Evolutionary conservation across 2,329 filamentous ascomycete species (phyloP), one percentile per base, ranked within the genome.

Genomic region (Fusarium coffeatum): DNA sequence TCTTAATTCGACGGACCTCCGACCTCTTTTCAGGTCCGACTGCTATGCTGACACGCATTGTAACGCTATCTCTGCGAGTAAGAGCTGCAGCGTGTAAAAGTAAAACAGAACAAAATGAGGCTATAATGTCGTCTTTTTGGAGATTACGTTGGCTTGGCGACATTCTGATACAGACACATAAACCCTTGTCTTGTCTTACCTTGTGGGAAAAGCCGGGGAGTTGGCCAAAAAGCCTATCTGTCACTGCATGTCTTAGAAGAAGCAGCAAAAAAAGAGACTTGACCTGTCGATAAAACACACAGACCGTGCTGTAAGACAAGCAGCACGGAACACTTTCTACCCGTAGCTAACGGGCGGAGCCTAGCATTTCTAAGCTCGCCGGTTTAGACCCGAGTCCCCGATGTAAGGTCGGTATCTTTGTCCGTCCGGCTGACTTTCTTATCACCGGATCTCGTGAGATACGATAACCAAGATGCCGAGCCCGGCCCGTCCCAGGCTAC

Each of bases 371-470:
- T 22, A 30, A 41, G 42, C 55, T 69, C 55, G 34, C 55, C 59
- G 50, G 55, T 43, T 32, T 50, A 48, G 43, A 50, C 11, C 66
- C 61, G 66, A 69, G 51, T 55, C 66, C 66, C 66, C 61, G 61
- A 69, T 22, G 8, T 37, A 9, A 9, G 15, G 41, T 69, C 66
- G 45, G 49, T 47, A 64, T 66, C 42, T 49, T 25, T 49, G 28
- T 66, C 47, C 25, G 37, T 59, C 34, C 27, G 23, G 28, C 11
- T n/a, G 25, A 46, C 50, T 46, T 23, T 30, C 34, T 61, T 30
- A 51, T 40, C 13, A 18, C 40, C 37, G 42, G 42, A 54, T 28
- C 37, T 54, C 18, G 37, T 37, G 54, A 30, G 34, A 46, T 42
- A 41, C 28, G 28, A 30, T 30, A 30, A 30, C 40, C 40, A 51